Base-by-base conservation (phyloP, 2,329 filamentous ascomycete genomes). In the Verticillium longisporum region DNA sequence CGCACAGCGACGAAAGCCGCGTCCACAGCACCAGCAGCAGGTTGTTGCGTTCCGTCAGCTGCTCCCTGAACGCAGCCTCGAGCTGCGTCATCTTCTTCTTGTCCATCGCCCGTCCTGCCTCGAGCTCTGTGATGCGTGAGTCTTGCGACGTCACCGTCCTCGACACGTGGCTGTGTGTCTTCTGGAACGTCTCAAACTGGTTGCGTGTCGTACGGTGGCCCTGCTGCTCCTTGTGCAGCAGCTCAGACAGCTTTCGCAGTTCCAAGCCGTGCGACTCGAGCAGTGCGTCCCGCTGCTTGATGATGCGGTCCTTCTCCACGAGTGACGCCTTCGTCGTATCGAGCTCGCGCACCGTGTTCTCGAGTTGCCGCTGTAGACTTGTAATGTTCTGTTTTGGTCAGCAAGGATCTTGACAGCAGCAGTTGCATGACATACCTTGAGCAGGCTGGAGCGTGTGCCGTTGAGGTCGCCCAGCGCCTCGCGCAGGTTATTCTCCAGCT, bases 11-110 rank as follows among this genome's bases (percentile, higher is more conserved):
- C 3, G 91, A 93, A 9, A 99, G 82, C 55, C 90, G 85, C 65
- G 94, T 94, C 95, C 95, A 99, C 5, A 98, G 79, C n/a, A 87
- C 83, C 26, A 97, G 84, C 18, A 98, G 82, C 59, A 99, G 80
- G 63, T 91, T 89, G 75, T 98, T 97, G 60, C 95, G 88, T 75
- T 98, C 95, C 54, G 83, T 84, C 45, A 98, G 83, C 75, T 98
- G 92, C 59, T 97, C 93, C 67, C 89, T 90, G 74, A 91, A 90
- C 61, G 88, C 86, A 65, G 87, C 82, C 74, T 99, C 95, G 7
- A 97, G 82, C 59, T 83, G 81, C 1, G 86, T 80, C 64, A 96
- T 85, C 67, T 87, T 90, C 70, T 89, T 88, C 70, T 90, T 89
- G 71, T 97, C 92, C 60, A 90, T 84, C 60, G 83, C 87, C 61